Base-by-base conservation (phyloP, 306 rosid species). In the Inga laurina region DNA sequence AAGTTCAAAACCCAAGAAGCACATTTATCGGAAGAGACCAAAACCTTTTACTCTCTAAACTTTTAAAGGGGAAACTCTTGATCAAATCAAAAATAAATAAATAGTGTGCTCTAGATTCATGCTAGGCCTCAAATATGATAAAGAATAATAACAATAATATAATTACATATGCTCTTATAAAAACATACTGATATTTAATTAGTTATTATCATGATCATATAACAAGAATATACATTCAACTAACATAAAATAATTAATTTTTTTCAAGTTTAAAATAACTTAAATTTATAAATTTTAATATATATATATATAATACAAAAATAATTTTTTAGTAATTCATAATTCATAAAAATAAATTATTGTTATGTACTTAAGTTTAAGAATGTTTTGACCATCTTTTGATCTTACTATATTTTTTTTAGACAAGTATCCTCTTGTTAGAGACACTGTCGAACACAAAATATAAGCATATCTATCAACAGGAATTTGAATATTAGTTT, bases 21-120 rank as follows among this genome's bases (percentile, higher is more conserved):
- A 0, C 8, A 35, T 4, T 37, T 37, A 5, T 5, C 0, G 0
- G 1, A 7, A 1, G 7, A 37, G 0, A 7, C 7, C 1, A 4
- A 37, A 37, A 37, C 7, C 7, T 1, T 5, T 3, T 51, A 15
- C 19, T 7, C 19, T 4, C 22, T 3, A 7, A 57, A 10, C 16
- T 46, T 10, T 46, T 13, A 46, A 46, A 13, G 10, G 2, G 12
- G 16, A 8, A 46, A 9, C 11, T 0, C 15, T 46, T 10, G 16
- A 46, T 46, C 51, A 46, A 37, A 3, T 11, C 0, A 57, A 7
- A 57, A 57, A 7, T 59, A 22, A 59, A 37, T 37, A 52, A 52
- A 18, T 52, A 16, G 0, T 59, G 66, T 3, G 5, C 15, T 59
- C 32, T 9, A 9, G 24, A n/a, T 52, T 16, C 7, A 4, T 0